Percentiles rank a stretch among this genome's conserved stretches.
Evolutionary conservation across 1,284 basidiomycete genomes (phyloP).

Genomic region (Pseudozyma sp.): DNA sequence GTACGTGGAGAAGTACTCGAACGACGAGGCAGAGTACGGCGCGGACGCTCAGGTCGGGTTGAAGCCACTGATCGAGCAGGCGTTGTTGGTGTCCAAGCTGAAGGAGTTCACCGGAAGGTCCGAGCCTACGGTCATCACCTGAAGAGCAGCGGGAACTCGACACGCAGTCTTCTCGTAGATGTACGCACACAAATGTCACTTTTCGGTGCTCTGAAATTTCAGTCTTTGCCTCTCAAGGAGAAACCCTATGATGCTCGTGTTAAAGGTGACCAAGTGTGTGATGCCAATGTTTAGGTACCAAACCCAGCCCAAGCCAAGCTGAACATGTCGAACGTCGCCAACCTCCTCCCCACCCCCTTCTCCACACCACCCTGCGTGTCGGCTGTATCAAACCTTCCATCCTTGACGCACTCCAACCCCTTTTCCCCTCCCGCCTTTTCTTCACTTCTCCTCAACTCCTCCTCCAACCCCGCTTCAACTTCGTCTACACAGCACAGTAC

Average conservation of each 20-base stretch:
- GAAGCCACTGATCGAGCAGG: conserved; percentile 94
- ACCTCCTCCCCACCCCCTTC: conserved; percentile 4
- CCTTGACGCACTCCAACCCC: conserved; percentile 7
- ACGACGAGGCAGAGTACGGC: conserved; percentile 79
- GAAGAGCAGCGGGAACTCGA: too few species aligned
- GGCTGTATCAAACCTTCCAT: conserved; percentile 16
- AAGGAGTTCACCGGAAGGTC: conserved; percentile 86
- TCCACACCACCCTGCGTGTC: background rate
- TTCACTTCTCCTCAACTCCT: background rate
- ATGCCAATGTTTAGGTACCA: conserved; percentile 49
- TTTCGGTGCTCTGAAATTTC: too few species aligned
- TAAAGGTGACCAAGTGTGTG: too few species aligned
- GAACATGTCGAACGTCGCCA: conserved; percentile 57
- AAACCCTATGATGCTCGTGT: too few species aligned
- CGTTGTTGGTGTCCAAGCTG: conserved; percentile 83
- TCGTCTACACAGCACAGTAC: conserved; percentile 76
- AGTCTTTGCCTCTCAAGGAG: too few species aligned
- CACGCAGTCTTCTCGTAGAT: too few species aligned
- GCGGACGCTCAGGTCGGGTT: conserved; percentile 87
- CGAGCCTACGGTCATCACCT: conserved; percentile 95
- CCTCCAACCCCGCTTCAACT: conserved; percentile 4
- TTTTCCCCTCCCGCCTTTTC: background rate
- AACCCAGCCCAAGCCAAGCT: conserved; percentile 68
- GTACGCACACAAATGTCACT: too few species aligned
- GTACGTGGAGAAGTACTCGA: conserved; percentile 80